Percentiles rank a stretch among this genome's conserved stretches.
phyloP scores from a whole-genome alignment of 2,329 filamentous ascomycete species.

The Phaeosphaeria sp. region DNA sequence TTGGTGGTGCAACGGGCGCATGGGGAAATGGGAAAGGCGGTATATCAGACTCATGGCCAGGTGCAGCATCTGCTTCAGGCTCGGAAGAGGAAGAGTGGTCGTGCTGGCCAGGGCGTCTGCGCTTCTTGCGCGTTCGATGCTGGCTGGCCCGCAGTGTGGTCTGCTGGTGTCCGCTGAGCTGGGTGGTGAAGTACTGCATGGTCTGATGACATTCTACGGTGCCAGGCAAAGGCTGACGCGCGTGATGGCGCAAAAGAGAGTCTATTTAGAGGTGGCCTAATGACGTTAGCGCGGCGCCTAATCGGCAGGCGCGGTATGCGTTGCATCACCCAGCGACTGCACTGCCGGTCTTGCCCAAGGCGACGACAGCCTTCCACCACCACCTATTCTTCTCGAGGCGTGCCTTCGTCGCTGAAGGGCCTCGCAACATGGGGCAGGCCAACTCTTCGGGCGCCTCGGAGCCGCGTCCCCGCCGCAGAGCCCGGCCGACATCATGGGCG shows the following conservation, averaged over 20 bases:
- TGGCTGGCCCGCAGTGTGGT: conserved; percentile 42
- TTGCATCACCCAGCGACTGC: conserved; percentile 10
- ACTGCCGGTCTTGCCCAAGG: background rate
- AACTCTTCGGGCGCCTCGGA: conserved; percentile 40
- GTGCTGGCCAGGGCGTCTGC: conserved; percentile 28
- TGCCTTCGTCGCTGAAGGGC: conserved; percentile 34
- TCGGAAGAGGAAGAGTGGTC: conserved; percentile 16
- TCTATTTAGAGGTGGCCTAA: background rate
- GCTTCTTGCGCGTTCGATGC: conserved; percentile 31
- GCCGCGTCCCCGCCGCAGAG: conserved; percentile 31
- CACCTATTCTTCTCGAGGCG: conserved; percentile 15
- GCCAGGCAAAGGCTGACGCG: background rate
- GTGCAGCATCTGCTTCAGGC: conserved; percentile 42
- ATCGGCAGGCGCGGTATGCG: background rate
- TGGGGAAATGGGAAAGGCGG: conserved; percentile 56
- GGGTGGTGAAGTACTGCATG: conserved; percentile 45
- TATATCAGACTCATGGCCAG: conserved; percentile 45
- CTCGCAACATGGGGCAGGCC: conserved; percentile 48
- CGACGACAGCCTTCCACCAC: conserved; percentile 7
- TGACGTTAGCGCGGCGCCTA: conserved; percentile 3
- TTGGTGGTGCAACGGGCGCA: conserved; percentile 34
- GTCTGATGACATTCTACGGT: background rate
- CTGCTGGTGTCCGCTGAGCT: conserved; percentile 34
- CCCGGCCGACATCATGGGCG: conserved; percentile 44
- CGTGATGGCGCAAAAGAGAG: background rate